Evolutionary conservation across 2,329 filamentous ascomycete species (phyloP).

Genomic region (Aspergillus sp.): DNA sequence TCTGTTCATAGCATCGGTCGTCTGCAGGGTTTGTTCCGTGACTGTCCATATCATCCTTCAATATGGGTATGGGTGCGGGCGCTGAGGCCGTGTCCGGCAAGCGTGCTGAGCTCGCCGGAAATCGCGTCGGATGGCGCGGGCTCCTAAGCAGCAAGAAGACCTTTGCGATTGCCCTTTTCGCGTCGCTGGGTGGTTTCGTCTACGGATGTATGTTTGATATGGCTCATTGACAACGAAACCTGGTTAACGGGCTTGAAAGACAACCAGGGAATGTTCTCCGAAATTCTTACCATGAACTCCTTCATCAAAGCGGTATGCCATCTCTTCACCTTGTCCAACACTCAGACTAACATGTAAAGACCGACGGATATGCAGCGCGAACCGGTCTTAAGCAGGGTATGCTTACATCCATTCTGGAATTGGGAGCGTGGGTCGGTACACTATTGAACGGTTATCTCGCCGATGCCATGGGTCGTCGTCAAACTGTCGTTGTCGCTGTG

Average conservation of each 20-base stretch:
- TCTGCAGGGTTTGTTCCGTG: neutral
- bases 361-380: constrained; percentile 29
- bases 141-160: constrained; percentile 57
- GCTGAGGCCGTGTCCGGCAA: constrained; percentile 32
- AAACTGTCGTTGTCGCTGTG: constrained; percentile 37
- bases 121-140: constrained; percentile 47
- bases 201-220: constrained; percentile 56
- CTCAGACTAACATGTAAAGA: constrained; percentile 18
- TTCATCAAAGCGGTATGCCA: constrained; percentile 50
- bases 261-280: constrained; percentile 77
- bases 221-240: too few relatives aligned
- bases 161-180: constrained; percentile 58
- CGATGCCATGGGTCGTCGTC: constrained; percentile 38
- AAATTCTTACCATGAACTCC: constrained; percentile 58
- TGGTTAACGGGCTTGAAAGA: constrained; percentile 34
- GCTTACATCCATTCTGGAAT: constrained; percentile 45
- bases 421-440: constrained; percentile 44
- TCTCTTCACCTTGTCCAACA: constrained; percentile 21
- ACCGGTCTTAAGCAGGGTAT: constrained; percentile 34
- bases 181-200: constrained; percentile 54
- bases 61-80: constrained; percentile 9
- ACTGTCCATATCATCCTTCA: neutral
- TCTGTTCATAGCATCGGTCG: neutral
- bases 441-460: constrained; percentile 41
- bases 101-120: constrained; percentile 37